A percentile compares a stretch with the other conserved stretches of the same genome.
These are phyloP conservation scores for Cornus controversa DNA, from an alignment of 148 eudicot genomes.

Conservation along the genomic window DNA sequence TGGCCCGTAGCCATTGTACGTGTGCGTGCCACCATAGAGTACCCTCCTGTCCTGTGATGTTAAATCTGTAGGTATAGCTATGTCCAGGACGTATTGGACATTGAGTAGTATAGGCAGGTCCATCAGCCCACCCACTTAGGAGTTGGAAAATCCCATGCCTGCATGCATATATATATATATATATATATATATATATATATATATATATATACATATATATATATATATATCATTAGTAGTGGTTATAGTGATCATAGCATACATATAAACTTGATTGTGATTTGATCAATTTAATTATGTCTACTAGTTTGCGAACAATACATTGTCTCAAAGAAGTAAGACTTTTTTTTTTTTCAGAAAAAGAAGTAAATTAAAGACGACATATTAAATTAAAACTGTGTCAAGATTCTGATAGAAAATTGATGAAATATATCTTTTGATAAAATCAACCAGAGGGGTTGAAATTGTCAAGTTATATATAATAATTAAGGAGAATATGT, in stretches of 20 bases:
- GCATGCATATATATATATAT: conserved; percentile 1
- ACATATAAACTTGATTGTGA: neutral
- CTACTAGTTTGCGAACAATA: neutral
- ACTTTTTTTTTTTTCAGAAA: neutral
- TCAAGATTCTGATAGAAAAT: too few species aligned
- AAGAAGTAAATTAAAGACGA: neutral
- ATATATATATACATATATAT: too few species aligned
- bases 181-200: too few species aligned
- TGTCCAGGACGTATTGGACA: conserved; percentile 67
- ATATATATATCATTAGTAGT: too few species aligned
- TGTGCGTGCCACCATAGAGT: conserved; percentile 98
- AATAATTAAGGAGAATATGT: too few species aligned
- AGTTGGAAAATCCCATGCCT: conserved; percentile 72
- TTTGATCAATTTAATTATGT: neutral
- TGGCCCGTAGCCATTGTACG: conserved; percentile 69
- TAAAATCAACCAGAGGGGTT: too few species aligned
- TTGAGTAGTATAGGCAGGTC: conserved; percentile 63
- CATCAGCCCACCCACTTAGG: conserved; percentile 72
- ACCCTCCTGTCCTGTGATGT: conserved; percentile 59
- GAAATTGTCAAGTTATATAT: too few species aligned
- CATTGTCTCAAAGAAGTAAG: neutral
- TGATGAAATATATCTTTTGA: too few species aligned
- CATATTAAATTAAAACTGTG: too few species aligned
- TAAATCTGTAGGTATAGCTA: conserved; percentile 56
- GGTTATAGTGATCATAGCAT: too few species aligned